phyloP scores from a whole-genome alignment of 768 basidiomycete genomes.

The Rhodosporidiobolus odoratus region DNA sequence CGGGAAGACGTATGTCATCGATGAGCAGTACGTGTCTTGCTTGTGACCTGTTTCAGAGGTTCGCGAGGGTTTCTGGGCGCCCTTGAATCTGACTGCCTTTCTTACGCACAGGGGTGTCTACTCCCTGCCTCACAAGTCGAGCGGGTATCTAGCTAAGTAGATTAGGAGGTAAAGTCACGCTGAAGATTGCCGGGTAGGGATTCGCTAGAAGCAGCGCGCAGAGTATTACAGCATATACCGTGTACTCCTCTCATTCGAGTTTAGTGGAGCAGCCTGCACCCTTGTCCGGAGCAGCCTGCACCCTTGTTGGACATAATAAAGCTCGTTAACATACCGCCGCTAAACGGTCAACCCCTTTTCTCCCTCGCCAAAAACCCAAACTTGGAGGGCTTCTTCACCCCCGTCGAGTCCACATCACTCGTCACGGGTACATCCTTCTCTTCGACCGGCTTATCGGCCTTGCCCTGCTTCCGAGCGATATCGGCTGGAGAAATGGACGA shows the following conservation, averaged over 20 bases:
- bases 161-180: too few relatives aligned
- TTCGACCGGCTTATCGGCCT: conserved; percentile 1
- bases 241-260: too few relatives aligned
- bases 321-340: too few relatives aligned
- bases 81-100: not conserved
- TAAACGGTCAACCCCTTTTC: not conserved
- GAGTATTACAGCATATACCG: too few relatives aligned
- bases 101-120: not conserved
- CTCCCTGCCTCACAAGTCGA: not conserved
- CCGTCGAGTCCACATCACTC: conserved; percentile 4
- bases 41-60: too few relatives aligned
- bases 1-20: not conserved
- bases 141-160: conserved; percentile 4
- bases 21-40: not conserved
- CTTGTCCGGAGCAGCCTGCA: too few relatives aligned
- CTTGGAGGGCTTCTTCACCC: not conserved
- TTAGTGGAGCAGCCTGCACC: too few relatives aligned
- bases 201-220: too few relatives aligned
- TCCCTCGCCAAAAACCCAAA: not conserved
- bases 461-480: conserved; percentile 2
- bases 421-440: conserved; percentile 2
- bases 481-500: conserved; percentile 9
- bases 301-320: too few relatives aligned
- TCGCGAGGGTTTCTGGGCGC: not conserved
- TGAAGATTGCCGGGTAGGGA: too few relatives aligned